Base-by-base conservation (phyloP, 805 yeast species). In the Starmerella roubikii region DNA sequence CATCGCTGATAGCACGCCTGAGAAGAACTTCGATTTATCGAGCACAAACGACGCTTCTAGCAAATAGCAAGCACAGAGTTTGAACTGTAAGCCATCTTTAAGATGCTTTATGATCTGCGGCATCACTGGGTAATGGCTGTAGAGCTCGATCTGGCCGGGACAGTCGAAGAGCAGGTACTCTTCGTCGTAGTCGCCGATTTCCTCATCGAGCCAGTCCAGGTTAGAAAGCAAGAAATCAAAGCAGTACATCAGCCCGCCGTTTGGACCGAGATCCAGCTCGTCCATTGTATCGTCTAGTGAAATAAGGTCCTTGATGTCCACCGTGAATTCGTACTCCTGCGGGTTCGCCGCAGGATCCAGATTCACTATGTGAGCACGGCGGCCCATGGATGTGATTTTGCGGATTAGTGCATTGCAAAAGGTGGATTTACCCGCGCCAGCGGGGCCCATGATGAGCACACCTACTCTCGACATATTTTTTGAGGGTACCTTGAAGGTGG, bases 261-360 rank as follows among this genome's bases (percentile, higher is more conserved):
- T 88, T 9, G 97, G 97, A 0, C 98, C 98, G 34, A 83, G 61
- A 26, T 80, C 78, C 65, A 88, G 65, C 57, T 88, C 97, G 47
- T 88, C 96, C 86, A 85, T 85, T 20, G 85, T 95, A 58, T 88
- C 97, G 41, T 85, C 84, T 31, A 88, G 64, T 1, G 94, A 81
- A 37, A 88, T 83, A 52, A 88, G 67, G 56, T 88, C 95, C 51
- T 94, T 67, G 27, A 88, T 88, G 58, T 88, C 97, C 16, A 88
- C 78, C 6, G 94, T 78, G 57, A 88, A 91, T 55, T 84, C 94
- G 54, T 71, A 88, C 54, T 88, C 88, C 3, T 74, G 76, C 11
- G 97, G 83, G 48, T 85, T 94, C 2, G 97, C 97, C 0, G 97
- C 97, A 4, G 98, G 98, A 61, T 88, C 97, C 37, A 88, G 64